A percentile compares a stretch with the other conserved stretches of the same genome.
Conservation (phyloP, 2,329 filamentous ascomycete species). For the Epichloe amarillans region DNA sequence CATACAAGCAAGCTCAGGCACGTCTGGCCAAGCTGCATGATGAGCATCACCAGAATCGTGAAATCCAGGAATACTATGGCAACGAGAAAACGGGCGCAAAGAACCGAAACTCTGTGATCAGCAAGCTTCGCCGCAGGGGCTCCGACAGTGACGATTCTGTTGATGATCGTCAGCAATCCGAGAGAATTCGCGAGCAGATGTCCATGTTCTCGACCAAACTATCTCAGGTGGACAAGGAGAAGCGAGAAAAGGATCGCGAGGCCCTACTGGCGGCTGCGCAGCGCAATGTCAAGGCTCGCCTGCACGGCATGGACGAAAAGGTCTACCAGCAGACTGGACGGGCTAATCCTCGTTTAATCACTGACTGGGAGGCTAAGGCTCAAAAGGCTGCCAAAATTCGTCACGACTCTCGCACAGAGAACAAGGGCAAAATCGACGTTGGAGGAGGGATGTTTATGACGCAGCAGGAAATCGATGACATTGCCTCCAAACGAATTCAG, state of each 20-base stretch:
- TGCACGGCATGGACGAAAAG: constrained; percentile 71
- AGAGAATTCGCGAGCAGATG: constrained; percentile 67
- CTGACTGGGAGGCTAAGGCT: constrained; percentile 70
- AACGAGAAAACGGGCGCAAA: constrained; percentile 23
- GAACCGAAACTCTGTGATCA: constrained; percentile 35
- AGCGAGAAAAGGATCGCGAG: constrained; percentile 62
- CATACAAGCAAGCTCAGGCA: constrained; percentile 74
- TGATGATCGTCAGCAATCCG: constrained; percentile 54
- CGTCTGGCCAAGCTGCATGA: constrained; percentile 68
- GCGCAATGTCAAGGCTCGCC: constrained; percentile 67
- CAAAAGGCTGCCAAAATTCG: constrained; percentile 54
- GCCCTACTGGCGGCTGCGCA: constrained; percentile 66
- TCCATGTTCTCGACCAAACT: constrained; percentile 57
- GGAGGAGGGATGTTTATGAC: constrained; percentile 74
- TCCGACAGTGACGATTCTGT: constrained; percentile 50
- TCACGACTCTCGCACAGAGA: constrained; percentile 44
- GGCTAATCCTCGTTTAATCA: constrained; percentile 52
- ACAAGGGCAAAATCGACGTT: constrained; percentile 48
- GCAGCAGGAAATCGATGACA: constrained; percentile 62
- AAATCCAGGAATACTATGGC: constrained; percentile 68
- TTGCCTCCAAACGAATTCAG: constrained; percentile 65
- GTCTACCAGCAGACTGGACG: constrained; percentile 66
- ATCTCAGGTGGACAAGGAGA: constrained; percentile 56
- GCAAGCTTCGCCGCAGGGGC: constrained; percentile 47
- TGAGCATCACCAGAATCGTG: constrained; percentile 47